Evolutionary conservation across 2,329 filamentous ascomycete species (phyloP), one percentile per base, ranked within the genome.

Genomic region (Rhynchosporium agropyri): DNA sequence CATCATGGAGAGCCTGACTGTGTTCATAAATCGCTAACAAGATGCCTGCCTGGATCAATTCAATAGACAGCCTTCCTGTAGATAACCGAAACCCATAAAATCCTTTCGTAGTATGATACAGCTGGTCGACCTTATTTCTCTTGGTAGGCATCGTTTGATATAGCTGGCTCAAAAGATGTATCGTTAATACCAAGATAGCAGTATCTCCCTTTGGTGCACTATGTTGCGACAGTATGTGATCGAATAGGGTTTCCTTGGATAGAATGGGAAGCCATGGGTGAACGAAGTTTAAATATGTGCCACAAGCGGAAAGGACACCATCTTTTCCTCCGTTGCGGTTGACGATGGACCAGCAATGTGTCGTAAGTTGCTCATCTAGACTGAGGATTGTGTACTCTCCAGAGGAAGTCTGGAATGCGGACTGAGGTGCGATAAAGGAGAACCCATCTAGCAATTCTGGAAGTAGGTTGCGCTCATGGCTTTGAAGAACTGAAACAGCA

Each of bases 11-110:
- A 12, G 53, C 66, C 43, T 69, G 66, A 45, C 50, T 59, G 58
- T 65, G 56, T 36, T 69, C 67, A 55, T 58, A 69, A 28, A 46
- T 40, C 3, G 65, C 64, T 31, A 69, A 55, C 43, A 68, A 26
- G 6, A 67, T 13, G 0, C 67, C 67, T 2, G 62, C 50, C 40
- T 67, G 66, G 2, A 68, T 45, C 12, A 69, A 29, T 50, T 68
- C 65, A 6, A 67, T 54, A 0, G 49, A 50, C 0, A 57, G 38
- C 6, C 62, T 65, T 3, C 63, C 65, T 2, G 62, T 63, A 1
- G 54, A 54, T n/a, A 57, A 46, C 7, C 64, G 48, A n/a, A 65
- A 49, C 7, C 38, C 51, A 50, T 51, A 61, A 1, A 65, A 43
- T n/a, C 56, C 59, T 42, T 68, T 69, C 46, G 63, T 26, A 3